Base-by-base conservation (phyloP, 2,329 filamentous ascomycete species). In the Leptographium galeiforme region DNA sequence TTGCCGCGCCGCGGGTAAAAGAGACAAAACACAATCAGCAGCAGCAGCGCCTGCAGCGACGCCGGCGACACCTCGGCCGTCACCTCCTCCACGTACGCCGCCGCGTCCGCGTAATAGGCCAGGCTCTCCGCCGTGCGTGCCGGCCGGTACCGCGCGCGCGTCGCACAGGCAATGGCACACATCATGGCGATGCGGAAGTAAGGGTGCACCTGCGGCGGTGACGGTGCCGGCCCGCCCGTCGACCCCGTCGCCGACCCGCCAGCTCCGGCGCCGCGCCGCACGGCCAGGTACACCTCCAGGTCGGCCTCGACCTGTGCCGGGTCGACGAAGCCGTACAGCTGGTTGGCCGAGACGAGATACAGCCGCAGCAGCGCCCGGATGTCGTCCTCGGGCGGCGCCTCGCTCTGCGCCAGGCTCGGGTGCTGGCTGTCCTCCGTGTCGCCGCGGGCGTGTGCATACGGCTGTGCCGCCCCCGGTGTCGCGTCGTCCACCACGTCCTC, bases 131-230 rank as follows among this genome's bases (percentile, higher is more conserved):
- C 54, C 1, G 54, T 51, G 1, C 57, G 56, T 12, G 51, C 38
- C 2, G 62, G 61, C 8, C 61, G 57, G 55, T 65, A 61, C 39
- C 62, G 54, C 11, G 62, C 60, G 36, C 59, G 59, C 39, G 61
- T 64, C 8, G 62, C 63, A 13, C 61, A 60, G 4, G 62, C 60
- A 44, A 64, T 63, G 30, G 64, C 63, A 48, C 63, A 66, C 41
- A 66, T 64, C 62, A 66, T 63, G 49, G 57, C 58, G n/a, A 64
- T 56, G 30, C 63, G 62, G 48, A 66, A 66, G 56, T 63, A 66
- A 32, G 61, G 59, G 53, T 64, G 58, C 1, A 63, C 61, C 41
- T 64, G 57, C 4, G 60, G 25, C 5, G 30, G 36, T 16, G 33
- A n/a, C 5, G n/a, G 41, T 30, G 30, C 36, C 11, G 18, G 19